Percentiles rank a stretch among this genome's conserved stretches.
Conservation (phyloP, 2,329 filamentous ascomycete genomes). For the Myotisia sp. region DNA sequence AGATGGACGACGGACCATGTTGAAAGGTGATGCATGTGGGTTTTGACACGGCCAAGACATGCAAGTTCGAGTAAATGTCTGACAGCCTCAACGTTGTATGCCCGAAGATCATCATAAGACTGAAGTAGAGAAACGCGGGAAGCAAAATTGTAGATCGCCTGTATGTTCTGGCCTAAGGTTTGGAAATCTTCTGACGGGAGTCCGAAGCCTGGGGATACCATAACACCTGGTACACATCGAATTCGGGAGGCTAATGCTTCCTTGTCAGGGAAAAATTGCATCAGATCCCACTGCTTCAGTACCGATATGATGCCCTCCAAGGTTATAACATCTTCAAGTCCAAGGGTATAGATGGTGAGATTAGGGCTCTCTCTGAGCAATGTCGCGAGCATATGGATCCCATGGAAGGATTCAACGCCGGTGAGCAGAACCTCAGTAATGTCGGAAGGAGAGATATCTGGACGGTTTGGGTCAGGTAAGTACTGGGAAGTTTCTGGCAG, state of each 20-base stretch:
- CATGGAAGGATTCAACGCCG: slow-evolving; percentile 7
- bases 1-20: slow-evolving; percentile 7
- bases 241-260: slow-evolving; percentile 1
- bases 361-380: slow-evolving; percentile 2
- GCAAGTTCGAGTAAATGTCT: slow-evolving; percentile 6
- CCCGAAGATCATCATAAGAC: slow-evolving; percentile 6
- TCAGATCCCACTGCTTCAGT: slow-evolving; percentile 4
- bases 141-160: slow-evolving; percentile 7
- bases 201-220: slow-evolving; percentile 4
- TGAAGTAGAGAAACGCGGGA: slow-evolving; percentile 8
- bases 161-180: slow-evolving; percentile 4
- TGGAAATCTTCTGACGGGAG: slow-evolving; percentile 2
- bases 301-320: neutral
- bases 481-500: slow-evolving; percentile 3
- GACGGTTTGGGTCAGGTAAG: neutral
- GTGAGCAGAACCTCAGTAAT: slow-evolving; percentile 8
- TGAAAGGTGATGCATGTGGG: slow-evolving; percentile 8
- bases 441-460: neutral
- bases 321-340: slow-evolving; percentile 2
- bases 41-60: slow-evolving; percentile 1
- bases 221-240: slow-evolving; percentile 5
- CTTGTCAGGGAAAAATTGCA: slow-evolving; percentile 3
- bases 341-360: slow-evolving; percentile 4
- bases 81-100: slow-evolving; percentile 5
- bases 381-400: slow-evolving; percentile 6